phyloP scores from a whole-genome alignment of 78 protist species.

The Cavenderia fasciculata region DNA sequence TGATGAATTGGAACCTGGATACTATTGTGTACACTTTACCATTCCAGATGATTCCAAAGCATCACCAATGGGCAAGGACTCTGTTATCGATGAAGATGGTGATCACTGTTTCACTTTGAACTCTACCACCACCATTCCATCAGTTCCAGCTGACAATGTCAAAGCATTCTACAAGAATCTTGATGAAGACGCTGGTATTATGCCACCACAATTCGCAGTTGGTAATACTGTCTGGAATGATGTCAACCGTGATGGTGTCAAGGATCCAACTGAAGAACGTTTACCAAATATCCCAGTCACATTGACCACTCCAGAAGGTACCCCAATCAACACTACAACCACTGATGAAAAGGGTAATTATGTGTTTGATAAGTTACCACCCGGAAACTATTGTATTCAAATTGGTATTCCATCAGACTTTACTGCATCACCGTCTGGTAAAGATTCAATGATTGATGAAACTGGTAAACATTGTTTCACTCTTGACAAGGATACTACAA shows the following conservation, averaged over 20 bases:
- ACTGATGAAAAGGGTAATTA: constrained; percentile 27
- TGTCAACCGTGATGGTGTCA: not conserved
- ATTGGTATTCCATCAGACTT: not conserved
- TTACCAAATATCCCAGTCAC: not conserved
- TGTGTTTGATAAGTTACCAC: constrained; percentile 15
- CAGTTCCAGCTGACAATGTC: not conserved
- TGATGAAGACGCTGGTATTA: not conserved
- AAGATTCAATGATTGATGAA: not conserved
- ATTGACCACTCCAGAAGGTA: not conserved
- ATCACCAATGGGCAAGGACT: not conserved
- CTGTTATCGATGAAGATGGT: not conserved
- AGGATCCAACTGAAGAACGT: not conserved
- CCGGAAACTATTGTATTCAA: constrained; percentile 23
- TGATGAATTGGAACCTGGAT: constrained; percentile 8
- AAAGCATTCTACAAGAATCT: not conserved
- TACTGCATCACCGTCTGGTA: not conserved
- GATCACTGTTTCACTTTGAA: not conserved
- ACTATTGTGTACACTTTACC: not conserved
- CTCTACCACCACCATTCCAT: not conserved
- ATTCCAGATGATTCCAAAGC: not conserved
- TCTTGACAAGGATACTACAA: not conserved
- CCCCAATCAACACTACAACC: not conserved
- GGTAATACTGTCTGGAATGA: not conserved
- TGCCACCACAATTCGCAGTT: not conserved
- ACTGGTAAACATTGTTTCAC: constrained; percentile 32